Evolutionary conservation across 495 filamentous ascomycete genomes (phyloP).

Genomic region (Talaromyces proteolyticus): DNA sequence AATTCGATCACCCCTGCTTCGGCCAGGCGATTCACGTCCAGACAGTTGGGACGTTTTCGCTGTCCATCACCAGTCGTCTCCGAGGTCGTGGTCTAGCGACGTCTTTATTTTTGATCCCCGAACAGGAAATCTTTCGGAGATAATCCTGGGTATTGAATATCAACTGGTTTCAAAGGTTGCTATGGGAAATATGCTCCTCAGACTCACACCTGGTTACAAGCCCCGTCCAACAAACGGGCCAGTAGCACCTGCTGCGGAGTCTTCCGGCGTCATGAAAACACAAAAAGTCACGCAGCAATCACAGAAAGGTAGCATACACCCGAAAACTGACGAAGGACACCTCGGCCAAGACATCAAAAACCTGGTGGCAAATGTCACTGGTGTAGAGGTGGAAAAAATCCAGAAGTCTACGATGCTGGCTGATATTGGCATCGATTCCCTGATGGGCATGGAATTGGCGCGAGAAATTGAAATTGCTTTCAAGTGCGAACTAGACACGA

Average conservation of each 20-base stretch:
- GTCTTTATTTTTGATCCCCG: conserved; percentile 44
- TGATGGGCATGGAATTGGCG: conserved; percentile 49
- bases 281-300: background rate
- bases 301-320: too few relatives aligned
- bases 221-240: background rate
- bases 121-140: conserved; percentile 32
- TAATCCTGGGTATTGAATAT: conserved; percentile 46
- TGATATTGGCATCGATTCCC: conserved; percentile 50
- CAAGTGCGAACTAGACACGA: conserved; percentile 27
- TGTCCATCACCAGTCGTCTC: conserved; percentile 20
- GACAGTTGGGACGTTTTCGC: conserved; percentile 40
- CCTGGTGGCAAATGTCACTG: conserved; percentile 25
- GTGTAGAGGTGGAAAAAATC: conserved; percentile 27
- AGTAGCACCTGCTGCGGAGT: background rate
- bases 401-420: conserved; percentile 24
- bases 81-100: conserved; percentile 38
- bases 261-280: background rate
- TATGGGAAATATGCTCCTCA: conserved; percentile 28
- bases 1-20: conserved; percentile 35
- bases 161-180: conserved; percentile 30
- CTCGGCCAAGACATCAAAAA: conserved; percentile 11
- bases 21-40: conserved; percentile 10
- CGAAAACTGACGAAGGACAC: background rate
- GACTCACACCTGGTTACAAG: conserved; percentile 7
- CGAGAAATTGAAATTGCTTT: conserved; percentile 42